Conservation (phyloP, 2,329 filamentous ascomycete genomes). For the Ophiostoma sp. region DNA sequence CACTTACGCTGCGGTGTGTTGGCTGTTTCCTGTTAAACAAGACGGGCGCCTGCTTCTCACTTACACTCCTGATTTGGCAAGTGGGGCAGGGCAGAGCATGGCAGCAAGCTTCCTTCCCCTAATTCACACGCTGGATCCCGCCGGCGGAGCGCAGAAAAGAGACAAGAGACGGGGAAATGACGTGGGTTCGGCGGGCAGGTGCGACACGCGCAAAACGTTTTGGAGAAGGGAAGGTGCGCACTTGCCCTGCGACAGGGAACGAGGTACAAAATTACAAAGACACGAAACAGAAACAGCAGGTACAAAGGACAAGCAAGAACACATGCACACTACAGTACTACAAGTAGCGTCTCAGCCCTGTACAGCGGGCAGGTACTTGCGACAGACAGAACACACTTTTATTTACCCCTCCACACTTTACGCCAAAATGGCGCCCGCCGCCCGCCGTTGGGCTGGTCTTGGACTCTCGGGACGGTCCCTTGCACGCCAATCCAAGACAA, state of each 20-base stretch:
- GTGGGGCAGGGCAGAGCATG: conserved; percentile 7
- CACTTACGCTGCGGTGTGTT: neutral
- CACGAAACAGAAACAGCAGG: neutral
- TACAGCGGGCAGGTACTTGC: neutral
- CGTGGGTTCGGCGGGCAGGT: neutral
- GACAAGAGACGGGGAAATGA: neutral
- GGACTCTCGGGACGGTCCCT: conserved; percentile 19
- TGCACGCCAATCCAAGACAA: conserved; percentile 19
- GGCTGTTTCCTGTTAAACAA: too few relatives aligned
- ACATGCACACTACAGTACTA: neutral
- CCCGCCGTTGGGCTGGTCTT: neutral
- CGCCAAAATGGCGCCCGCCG: conserved; percentile 10
- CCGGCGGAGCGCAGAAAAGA: too few relatives aligned
- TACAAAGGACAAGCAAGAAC: neutral
- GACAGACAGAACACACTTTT: neutral
- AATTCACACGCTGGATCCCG: neutral
- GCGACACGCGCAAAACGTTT: conserved; percentile 3
- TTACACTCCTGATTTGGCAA: conserved; percentile 18
- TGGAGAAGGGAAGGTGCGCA: neutral
- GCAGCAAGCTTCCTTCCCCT: neutral
- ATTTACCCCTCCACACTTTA: conserved; percentile 10
- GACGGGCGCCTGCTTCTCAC: neutral
- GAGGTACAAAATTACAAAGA: neutral
- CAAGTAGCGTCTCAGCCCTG: conserved; percentile 17
- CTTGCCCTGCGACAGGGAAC: neutral